phyloP scores from a whole-genome alignment of 1,284 basidiomycete genomes.

The Marasmius oreades region DNA sequence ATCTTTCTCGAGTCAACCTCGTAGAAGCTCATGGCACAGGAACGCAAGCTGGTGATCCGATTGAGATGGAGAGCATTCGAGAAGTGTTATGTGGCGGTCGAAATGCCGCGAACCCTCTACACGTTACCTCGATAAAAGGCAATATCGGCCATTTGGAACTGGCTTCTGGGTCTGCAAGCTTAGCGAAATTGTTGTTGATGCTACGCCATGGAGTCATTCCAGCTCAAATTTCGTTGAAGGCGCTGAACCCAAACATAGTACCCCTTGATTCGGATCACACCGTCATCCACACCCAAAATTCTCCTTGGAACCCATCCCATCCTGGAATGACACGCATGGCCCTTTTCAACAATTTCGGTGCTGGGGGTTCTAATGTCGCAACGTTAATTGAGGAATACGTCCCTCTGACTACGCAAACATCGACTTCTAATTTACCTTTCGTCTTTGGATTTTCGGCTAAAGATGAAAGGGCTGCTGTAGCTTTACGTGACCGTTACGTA shows the following conservation, averaged over 20 bases:
- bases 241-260: slow-evolving; percentile 52
- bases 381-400: slow-evolving; percentile 53
- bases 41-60: slow-evolving; percentile 65
- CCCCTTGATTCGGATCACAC: slow-evolving; percentile 46
- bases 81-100: slow-evolving; percentile 45
- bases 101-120: slow-evolving; percentile 44
- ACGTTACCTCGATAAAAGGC: slow-evolving; percentile 64
- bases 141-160: slow-evolving; percentile 74
- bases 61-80: slow-evolving; percentile 59
- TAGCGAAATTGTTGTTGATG: slow-evolving; percentile 73
- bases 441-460: slow-evolving; percentile 63
- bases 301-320: slow-evolving; percentile 38
- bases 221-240: slow-evolving; percentile 51
- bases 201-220: slow-evolving; percentile 52
- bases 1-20: slow-evolving; percentile 46
- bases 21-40: slow-evolving; percentile 73
- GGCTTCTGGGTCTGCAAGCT: slow-evolving; percentile 65
- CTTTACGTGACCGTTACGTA: slow-evolving; percentile 43
- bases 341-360: slow-evolving; percentile 70
- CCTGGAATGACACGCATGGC: slow-evolving; percentile 41
- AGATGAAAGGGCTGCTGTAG: slow-evolving; percentile 39
- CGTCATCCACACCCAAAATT: slow-evolving; percentile 39
- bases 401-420: slow-evolving; percentile 1
- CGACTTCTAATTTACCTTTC: slow-evolving; percentile 16
- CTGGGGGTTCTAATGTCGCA: slow-evolving; percentile 65